phyloP scores from a whole-genome alignment of 305 asterid genomes.

The Solanum hybrid region DNA sequence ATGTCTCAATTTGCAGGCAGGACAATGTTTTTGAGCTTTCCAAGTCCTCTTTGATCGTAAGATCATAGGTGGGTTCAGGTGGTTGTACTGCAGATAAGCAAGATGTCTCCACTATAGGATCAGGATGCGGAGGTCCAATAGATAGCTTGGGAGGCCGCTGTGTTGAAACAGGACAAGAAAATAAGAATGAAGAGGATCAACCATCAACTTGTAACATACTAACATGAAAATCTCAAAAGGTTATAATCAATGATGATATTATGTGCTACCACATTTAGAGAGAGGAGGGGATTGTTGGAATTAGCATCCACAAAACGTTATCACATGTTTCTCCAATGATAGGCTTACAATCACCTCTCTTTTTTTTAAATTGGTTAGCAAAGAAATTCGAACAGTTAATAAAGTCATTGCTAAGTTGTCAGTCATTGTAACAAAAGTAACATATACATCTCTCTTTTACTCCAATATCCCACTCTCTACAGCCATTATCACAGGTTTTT shows the following conservation, averaged over 20 bases:
- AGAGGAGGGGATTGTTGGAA: not conserved
- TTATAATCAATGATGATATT: not conserved
- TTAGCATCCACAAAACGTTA: not conserved
- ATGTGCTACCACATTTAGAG: not conserved
- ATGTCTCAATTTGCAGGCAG: constrained; percentile 94
- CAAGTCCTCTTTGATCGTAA: constrained; percentile 59
- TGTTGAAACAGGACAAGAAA: constrained; percentile 11
- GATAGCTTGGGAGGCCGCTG: constrained; percentile 92
- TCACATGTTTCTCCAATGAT: constrained; percentile 2
- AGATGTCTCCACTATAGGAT: constrained; percentile 95
- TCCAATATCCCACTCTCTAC: not conserved
- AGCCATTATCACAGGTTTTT: not conserved
- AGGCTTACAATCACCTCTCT: not conserved
- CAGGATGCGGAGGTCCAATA: constrained; percentile 91
- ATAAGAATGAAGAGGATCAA: constrained; percentile 9
- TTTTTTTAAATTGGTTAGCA: not conserved
- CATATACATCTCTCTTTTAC: not conserved
- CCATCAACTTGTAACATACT: constrained; percentile 6
- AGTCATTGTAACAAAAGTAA: not conserved
- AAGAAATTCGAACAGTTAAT: not conserved
- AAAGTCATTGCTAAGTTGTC: not conserved
- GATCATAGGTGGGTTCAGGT: constrained; percentile 90
- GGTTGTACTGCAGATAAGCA: constrained; percentile 93
- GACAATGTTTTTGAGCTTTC: constrained; percentile 76
- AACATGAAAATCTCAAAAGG: not conserved